Conservation (phyloP, 1,139 yeast species). For the Keqinozyma sinolaborantium region DNA sequence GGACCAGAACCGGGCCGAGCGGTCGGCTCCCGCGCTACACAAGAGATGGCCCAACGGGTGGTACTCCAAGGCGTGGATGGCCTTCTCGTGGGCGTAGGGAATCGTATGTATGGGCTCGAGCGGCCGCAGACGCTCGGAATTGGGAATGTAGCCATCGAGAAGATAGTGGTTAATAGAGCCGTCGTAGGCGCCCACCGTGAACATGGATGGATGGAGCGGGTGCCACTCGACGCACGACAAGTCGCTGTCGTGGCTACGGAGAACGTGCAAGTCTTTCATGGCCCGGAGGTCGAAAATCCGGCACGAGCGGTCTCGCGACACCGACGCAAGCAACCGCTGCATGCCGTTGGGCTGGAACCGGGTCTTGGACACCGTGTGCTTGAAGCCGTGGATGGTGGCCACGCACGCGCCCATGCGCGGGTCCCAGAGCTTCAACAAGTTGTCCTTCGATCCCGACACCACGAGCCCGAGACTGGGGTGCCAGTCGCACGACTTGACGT, state of each 20-base stretch:
- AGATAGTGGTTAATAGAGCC: conserved; percentile 82
- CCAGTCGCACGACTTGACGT: conserved; percentile 97
- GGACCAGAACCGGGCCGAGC: conserved; percentile 94
- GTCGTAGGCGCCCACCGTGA: conserved; percentile 86
- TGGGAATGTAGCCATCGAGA: conserved; percentile 51
- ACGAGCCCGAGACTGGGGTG: conserved; percentile 83
- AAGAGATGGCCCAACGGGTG: conserved; percentile 93
- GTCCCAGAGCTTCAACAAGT: conserved; percentile 91
- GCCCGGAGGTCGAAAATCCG: conserved; percentile 82
- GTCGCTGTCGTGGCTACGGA: conserved; percentile 82
- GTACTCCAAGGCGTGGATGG: conserved; percentile 84
- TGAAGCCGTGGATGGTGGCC: conserved; percentile 84
- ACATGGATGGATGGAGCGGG: conserved; percentile 76
- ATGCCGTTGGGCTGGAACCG: conserved; percentile 74
- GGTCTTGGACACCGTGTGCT: conserved; percentile 86
- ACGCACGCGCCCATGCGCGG: conserved; percentile 76
- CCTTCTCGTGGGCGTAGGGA: conserved; percentile 93
- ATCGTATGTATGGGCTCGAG: conserved; percentile 60
- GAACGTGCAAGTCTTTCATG: conserved; percentile 71
- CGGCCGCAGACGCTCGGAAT: conserved; percentile 19
- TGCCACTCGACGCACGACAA: conserved; percentile 89
- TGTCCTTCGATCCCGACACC: conserved; percentile 90
- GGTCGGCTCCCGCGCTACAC: conserved; percentile 91
- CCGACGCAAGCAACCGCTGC: conserved; percentile 73
- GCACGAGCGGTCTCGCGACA: conserved; percentile 85